Evolutionary conservation across 2,329 filamentous ascomycete species (phyloP), one percentile per base, ranked within the genome.

Genomic region (Aspergillus viridinutans): DNA sequence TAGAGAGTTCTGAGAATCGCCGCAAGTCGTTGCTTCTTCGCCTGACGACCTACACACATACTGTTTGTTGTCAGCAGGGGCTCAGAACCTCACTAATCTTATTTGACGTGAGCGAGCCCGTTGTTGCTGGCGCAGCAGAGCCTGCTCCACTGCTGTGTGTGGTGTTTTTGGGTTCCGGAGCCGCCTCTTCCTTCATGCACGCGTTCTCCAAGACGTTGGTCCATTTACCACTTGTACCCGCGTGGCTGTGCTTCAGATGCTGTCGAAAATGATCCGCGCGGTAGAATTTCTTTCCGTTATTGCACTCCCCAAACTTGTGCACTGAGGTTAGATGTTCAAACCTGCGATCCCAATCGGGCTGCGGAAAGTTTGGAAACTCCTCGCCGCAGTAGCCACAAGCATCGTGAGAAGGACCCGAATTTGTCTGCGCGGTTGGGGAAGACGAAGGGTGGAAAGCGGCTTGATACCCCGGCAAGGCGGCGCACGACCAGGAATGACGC

Each of bases 301-400:
- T 99, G 83, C 94, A 99, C 77, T 97, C 94, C 61, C 92, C 86
- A 72, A 96, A 99, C 72, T 99, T 99, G 80, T 99, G 94, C 61
- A 92, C 85, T 66, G 90, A 88, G 69, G 92, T 92, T 54, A 99
- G 79, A 77, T 99, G 94, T 56, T 90, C 88, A 54, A 92, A 86
- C 57, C 94, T 87, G 59, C 85, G 82, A 53, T 96, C 90, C 92
- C 92, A 97, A 70, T 97, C 90, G 53, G 90, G 85, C 4, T 92
- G 88, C 43, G 90, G 78, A 54, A 74, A 72, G 60, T 80, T 96
- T 23, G 87, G 74, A 64, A 97, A 99, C 65, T 97, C 93, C 59
- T 95, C 88, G 53, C 94, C 94, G 73, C 94, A 99, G 74, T 96
- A 99, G 14, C 94, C 94, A 72, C 94, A 99, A 0, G 88, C 85